Base-by-base conservation (phyloP, 345 rosid genomes). In the Microcos paniculata region DNA sequence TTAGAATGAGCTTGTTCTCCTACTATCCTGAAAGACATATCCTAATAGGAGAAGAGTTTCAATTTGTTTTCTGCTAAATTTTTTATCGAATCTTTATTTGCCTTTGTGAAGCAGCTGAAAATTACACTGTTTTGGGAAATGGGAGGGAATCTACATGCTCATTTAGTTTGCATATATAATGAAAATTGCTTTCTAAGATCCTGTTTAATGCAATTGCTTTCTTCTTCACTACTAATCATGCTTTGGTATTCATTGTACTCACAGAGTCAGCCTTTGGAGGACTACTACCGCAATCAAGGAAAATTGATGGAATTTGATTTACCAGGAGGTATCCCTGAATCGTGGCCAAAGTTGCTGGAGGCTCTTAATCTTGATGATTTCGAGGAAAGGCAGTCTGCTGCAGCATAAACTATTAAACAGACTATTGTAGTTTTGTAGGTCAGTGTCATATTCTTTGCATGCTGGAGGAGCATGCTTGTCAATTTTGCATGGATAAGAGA, bases 301-400 rank as follows among this genome's bases (percentile, higher is more conserved):
- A 93, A 89, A 77, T 83, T 96, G 51, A 77, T 91, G 87, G 98
- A 91, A 84, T 96, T 96, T 55, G 84, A 88, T 57, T 82, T 96
- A 77, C 99, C 98, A 48, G 99, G 98, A 59, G 98, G 98, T 75
- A 93, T 95, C 79, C 97, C 92, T 0, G 97, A 91, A 80, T 91
- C 99, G 0, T 95, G 99, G 99, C 99, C 98, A 49, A 95, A 90
- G 92, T 82, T 95, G 81, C 88, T 93, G 76, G 89, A 91, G 84
- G 97, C 91, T 68, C 85, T 95, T 62, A 90, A 89, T 84, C 92
- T 93, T 62, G 97, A 92, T 40, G 96, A 91, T 24, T 85, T 81
- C 46, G 93, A 92, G 76, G 90, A 89, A 79, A 91, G 88, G 77
- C 90, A 77, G 74, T 87, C 90, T 73, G 94, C 89, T 13, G 92